Base-by-base conservation (phyloP, 495 filamentous ascomycete species). In the Trichocladium antarcticum region DNA sequence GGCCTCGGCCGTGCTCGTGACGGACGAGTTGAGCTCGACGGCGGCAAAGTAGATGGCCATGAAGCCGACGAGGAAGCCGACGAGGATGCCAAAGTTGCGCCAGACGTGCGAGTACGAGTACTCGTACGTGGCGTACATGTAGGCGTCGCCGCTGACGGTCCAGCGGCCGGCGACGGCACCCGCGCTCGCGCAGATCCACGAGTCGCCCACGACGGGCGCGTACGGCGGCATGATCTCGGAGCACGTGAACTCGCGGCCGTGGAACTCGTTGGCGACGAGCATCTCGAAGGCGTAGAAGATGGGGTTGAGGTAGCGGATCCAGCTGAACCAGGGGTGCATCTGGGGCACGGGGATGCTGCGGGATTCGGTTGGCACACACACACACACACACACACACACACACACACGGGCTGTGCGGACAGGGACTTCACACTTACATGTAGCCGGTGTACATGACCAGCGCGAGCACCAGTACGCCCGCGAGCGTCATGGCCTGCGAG, bases 361-460 rank as follows among this genome's bases (percentile, higher is more conserved):
- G 10, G 6, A 12, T 5, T 9, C 0, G 10, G 45, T 46, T 38
- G 37, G 44, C 22, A 44, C 5, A 6, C 1, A 41, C 46, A 22
- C 14, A 48, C 46, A 86, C 64, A 60, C 83, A 95, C 5, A 6
- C 1, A 41, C 46, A 22, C 14, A 48, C 46, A 86, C 64, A 60
- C 83, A 95, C 6, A 10, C 5, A 10, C 28, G 6, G 10, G 10
- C 6, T 29, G 5, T 29, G 6, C 6, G 28, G 6, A 5, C 29
- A 24, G 21, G 8, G 32, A n/a, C 1, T 15, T n/a, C 5, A 6
- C 1, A 41, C 46, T 34, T 8, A 48, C 46, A 86, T 65, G 60
- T 83, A 95, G 22, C 87, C 87, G 11, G 84, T 89, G 59, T 90
- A 95, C 5, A 93, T 81, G 42, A 92, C 63, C 22, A 88, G 61